phyloP scores from a whole-genome alignment of 164 flowering plant species.

The Aristolochia fimbriata region DNA sequence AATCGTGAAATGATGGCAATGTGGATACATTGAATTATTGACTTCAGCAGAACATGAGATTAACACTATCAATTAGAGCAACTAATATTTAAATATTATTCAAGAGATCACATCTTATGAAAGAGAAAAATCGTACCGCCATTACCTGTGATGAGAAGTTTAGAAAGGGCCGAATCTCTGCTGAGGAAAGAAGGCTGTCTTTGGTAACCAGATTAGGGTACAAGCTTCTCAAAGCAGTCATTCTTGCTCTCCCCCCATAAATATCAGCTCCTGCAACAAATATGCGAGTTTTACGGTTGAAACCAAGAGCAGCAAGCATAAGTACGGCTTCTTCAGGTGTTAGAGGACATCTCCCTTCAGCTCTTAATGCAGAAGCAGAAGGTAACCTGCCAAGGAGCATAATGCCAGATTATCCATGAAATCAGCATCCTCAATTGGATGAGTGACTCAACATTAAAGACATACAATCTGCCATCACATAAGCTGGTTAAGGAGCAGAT shows the following conservation, averaged over 20 bases:
- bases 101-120: too few species aligned
- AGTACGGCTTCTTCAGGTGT: slow-evolving; percentile 96
- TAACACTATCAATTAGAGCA: too few species aligned
- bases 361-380: slow-evolving; percentile 58
- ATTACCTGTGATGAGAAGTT: slow-evolving; percentile 92
- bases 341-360: slow-evolving; percentile 89
- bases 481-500: too few species aligned
- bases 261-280: slow-evolving; percentile 90
- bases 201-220: slow-evolving; percentile 92
- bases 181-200: slow-evolving; percentile 71
- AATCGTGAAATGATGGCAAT: too few species aligned
- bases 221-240: slow-evolving; percentile 66
- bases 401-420: too few species aligned
- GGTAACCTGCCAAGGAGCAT: slow-evolving; percentile 51
- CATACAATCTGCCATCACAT: too few species aligned
- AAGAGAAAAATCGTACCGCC: too few species aligned
- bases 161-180: slow-evolving; percentile 74
- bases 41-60: too few species aligned
- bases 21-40: too few species aligned
- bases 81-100: too few species aligned
- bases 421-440: too few species aligned
- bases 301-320: slow-evolving; percentile 93
- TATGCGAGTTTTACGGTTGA: slow-evolving; percentile 67
- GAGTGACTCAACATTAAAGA: too few species aligned
- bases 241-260: slow-evolving; percentile 79